Percentiles rank a stretch among this genome's conserved stretches.
These are phyloP conservation scores for Agrocybe chaxingu DNA, from an alignment of 768 basidiomycete species.

Conservation along the genomic window DNA sequence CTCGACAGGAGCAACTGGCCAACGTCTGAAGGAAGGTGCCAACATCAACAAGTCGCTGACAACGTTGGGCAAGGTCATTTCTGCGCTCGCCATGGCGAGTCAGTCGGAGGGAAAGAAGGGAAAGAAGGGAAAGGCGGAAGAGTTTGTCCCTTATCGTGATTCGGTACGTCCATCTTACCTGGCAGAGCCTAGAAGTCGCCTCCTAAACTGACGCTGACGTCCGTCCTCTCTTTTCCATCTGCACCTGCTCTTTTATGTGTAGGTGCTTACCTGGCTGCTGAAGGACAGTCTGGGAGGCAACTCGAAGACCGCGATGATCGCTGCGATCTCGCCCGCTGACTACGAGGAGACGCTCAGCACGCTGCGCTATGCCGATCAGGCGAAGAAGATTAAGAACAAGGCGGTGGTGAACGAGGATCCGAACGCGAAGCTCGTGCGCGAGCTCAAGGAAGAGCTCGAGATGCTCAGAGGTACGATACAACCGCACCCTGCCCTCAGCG, in stretches of 20 bases:
- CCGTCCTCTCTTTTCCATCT: conserved; percentile 4
- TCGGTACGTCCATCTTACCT: conserved; percentile 55
- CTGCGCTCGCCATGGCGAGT: conserved; percentile 76
- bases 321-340: conserved; percentile 97
- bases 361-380: conserved; percentile 95
- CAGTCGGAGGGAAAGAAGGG: conserved; percentile 72
- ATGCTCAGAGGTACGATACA: conserved; percentile 70
- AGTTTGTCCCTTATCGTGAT: conserved; percentile 96
- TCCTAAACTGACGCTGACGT: conserved; percentile 8
- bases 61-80: conserved; percentile 97
- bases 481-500: conserved; percentile 19
- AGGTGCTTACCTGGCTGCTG: conserved; percentile 97
- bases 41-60: conserved; percentile 99
- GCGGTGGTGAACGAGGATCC: conserved; percentile 99
- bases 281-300: conserved; percentile 98
- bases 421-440: conserved; percentile 96
- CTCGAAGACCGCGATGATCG: conserved; percentile 99
- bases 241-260: conserved; percentile 12
- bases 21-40: conserved; percentile 94
- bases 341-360: conserved; percentile 98
- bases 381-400: conserved; percentile 99
- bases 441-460: conserved; percentile 98
- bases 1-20: conserved; percentile 95
- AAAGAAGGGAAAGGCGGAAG: conserved; percentile 86
- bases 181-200: not conserved